Percentiles rank a stretch among this genome's conserved stretches.
Conservation (phyloP, 768 basidiomycete species). For the Termitomyces sp. region DNA sequence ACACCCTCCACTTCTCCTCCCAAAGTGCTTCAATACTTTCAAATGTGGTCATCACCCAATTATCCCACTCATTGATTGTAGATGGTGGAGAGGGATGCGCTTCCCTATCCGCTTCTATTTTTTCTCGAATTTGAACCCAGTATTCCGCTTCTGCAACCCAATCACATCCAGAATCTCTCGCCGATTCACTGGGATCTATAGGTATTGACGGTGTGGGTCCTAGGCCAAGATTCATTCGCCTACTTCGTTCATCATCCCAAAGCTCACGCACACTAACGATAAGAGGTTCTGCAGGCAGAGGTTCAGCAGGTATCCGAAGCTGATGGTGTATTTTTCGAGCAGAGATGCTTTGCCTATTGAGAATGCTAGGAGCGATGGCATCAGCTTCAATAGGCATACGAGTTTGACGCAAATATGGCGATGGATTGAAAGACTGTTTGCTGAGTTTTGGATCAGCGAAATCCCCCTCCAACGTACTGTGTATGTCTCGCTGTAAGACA, state of each 20-base stretch:
- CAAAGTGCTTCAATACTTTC: slow-evolving; percentile 87
- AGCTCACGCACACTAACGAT: slow-evolving; percentile 88
- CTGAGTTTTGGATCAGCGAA: slow-evolving; percentile 20
- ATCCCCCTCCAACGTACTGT: slow-evolving; percentile 26
- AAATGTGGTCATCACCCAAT: slow-evolving; percentile 81
- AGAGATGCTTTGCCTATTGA: slow-evolving; percentile 68
- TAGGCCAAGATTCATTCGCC: slow-evolving; percentile 62
- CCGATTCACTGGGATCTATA: slow-evolving; percentile 58
- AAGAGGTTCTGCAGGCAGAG: slow-evolving; percentile 59
- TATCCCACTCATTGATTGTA: slow-evolving; percentile 48
- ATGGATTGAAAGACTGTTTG: slow-evolving; percentile 32
- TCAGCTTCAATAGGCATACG: slow-evolving; percentile 79
- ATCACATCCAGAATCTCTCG: slow-evolving; percentile 47
- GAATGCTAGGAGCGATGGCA: slow-evolving; percentile 71
- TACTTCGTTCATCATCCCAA: slow-evolving; percentile 92
- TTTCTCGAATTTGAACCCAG: slow-evolving; percentile 64
- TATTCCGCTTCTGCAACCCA: slow-evolving; percentile 74
- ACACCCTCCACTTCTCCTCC: slow-evolving; percentile 55
- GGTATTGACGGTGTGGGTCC: slow-evolving; percentile 71
- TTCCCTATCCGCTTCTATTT: slow-evolving; percentile 46
- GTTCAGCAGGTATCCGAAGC: slow-evolving; percentile 58
- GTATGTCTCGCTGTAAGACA: slow-evolving; percentile 47
- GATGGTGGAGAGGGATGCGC: slow-evolving; percentile 8
- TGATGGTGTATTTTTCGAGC: slow-evolving; percentile 61
- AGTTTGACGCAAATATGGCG: slow-evolving; percentile 62